Evolutionary conservation across 2,329 filamentous ascomycete genomes (phyloP), one percentile per base, ranked within the genome.

Genomic region (Aaosphaeria pasadenensis): DNA sequence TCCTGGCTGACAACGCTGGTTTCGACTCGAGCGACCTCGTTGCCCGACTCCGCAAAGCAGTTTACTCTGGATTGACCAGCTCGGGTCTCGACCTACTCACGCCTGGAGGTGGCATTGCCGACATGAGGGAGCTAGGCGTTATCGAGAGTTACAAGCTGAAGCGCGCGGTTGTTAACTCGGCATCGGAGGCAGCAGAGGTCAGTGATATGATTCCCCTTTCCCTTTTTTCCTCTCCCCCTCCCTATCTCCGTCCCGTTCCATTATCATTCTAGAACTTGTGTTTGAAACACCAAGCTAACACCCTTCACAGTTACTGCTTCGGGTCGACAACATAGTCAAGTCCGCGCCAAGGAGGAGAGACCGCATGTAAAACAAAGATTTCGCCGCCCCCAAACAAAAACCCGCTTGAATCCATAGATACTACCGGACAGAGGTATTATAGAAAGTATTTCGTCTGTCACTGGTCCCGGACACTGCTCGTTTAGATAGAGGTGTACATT

Each of bases 101-200:
- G 1, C 91, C 92, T 2, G 92, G 94, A 38, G 94, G 94, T 50
- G 91, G 91, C 40, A 90, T 99, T 64, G 82, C 89, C 9, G 94
- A 99, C 66, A 99, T 99, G 94, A 83, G 92, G 46, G 90, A 99
- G 63, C 71, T 95, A 42, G 94, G 94, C 40, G 91, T 99, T 30
- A 87, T 99, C 58, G 94, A 99, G 77, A 95, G 90, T 72, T 97
- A 96, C 80, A 99, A 99, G 81, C 77, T 99, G 70, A 99, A 99
- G 83, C 87, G 85, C 70, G 94, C 94, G n/a, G 94, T 99, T 46
- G 94, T 99, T 44, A 95, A 88, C 45, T 96, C 91, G 52, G 94
- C 94, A 24, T 95, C 90, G 49, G 94, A 99, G 75, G 94, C 94
- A 54, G 91, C 94, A 57, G 94, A 99, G 82, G 90, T 95, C 79